phyloP scores from a whole-genome alignment of 2,329 filamentous ascomycete species.

The Cladophialophora carrionii region DNA sequence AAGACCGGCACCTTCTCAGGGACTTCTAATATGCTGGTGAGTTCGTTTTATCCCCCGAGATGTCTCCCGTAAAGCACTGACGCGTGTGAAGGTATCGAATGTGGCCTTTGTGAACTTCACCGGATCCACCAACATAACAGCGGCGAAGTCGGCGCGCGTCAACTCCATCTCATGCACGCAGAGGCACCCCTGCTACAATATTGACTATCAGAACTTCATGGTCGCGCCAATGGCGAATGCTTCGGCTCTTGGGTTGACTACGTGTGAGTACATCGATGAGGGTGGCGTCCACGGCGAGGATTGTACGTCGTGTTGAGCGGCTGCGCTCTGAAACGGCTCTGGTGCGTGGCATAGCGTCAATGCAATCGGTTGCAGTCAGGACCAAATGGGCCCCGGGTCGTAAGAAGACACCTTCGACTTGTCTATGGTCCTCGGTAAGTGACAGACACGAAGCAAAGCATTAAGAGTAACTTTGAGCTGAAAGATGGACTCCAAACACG shows the following conservation, averaged over 20 bases:
- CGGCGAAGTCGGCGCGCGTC: neutral
- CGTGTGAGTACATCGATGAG: neutral
- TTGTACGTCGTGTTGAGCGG: neutral
- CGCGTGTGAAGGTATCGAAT: neutral
- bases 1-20: constrained; percentile 53
- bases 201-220: neutral
- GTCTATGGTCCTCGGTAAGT: neutral
- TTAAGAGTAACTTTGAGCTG: neutral
- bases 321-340: neutral
- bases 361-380: neutral
- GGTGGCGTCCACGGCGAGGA: neutral
- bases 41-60: constrained; percentile 10
- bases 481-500: neutral
- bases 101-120: constrained; percentile 3
- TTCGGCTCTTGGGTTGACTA: neutral
- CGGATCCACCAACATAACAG: neutral
- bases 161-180: neutral
- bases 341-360: neutral
- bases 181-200: neutral
- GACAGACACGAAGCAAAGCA: neutral
- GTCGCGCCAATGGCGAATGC: neutral
- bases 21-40: constrained; percentile 56
- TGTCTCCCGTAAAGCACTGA: neutral
- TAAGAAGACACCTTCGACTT: neutral
- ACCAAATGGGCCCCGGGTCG: neutral